Conservation (phyloP, 176 grass and related monocot species). For the Aegilops sharonensis region DNA sequence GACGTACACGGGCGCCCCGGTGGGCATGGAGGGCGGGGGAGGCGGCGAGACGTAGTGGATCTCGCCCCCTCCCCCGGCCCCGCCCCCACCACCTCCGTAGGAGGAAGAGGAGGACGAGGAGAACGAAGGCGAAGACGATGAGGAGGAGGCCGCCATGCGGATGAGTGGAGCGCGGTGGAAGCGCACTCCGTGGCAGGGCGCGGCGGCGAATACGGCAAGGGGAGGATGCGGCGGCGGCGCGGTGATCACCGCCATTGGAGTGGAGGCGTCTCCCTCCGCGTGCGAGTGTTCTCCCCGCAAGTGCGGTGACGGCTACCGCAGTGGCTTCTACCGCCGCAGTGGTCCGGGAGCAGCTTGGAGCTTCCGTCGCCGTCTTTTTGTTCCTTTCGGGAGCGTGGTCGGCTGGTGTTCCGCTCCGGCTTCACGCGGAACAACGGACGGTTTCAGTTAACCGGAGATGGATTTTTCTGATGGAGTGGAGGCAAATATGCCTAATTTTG, state of each 20-base stretch:
- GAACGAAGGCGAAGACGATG: constrained; percentile 1
- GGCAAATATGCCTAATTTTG: neutral
- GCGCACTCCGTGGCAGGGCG: neutral
- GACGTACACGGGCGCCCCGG: constrained; percentile 53
- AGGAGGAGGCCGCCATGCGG: constrained; percentile 21
- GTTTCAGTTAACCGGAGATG: neutral
- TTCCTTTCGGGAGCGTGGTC: neutral
- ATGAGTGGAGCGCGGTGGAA: constrained; percentile 14
- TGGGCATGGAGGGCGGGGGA: constrained; percentile 16
- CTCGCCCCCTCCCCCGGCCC: constrained; percentile 42
- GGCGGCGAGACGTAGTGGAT: constrained; percentile 44
- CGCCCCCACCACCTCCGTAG: neutral
- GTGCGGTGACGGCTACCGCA: neutral
- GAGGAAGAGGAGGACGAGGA: constrained; percentile 13
- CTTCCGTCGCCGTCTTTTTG: neutral
- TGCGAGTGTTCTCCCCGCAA: neutral
- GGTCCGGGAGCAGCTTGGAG: neutral
- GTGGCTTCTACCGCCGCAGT: neutral
- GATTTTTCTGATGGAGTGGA: neutral
- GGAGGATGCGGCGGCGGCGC: constrained; percentile 20
- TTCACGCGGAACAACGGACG: constrained; percentile 11
- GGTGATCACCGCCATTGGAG: constrained; percentile 60
- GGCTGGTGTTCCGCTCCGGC: neutral
- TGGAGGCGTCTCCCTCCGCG: neutral
- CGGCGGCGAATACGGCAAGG: neutral